These are phyloP conservation scores for Pilasporangium apinafurcum DNA, from an alignment of 352 stramenopile genomes.

Conservation along the genomic window DNA sequence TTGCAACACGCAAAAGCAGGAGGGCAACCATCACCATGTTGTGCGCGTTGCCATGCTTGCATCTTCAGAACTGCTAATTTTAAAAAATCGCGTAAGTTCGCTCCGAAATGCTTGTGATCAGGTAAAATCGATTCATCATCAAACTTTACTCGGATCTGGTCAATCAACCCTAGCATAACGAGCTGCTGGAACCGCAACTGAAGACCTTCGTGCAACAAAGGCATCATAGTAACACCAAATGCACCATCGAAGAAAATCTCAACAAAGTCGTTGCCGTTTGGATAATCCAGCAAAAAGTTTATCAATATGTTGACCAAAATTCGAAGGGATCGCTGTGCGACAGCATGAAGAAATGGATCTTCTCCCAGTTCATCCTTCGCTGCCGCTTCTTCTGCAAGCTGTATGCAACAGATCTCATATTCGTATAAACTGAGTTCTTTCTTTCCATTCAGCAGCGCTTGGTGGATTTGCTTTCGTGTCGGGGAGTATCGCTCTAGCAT, in stretches of 20 bases:
- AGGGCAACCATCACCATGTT: conserved; percentile 58
- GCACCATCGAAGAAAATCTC: conserved; percentile 43
- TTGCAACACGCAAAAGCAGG: conserved; percentile 38
- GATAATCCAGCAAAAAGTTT: conserved; percentile 36
- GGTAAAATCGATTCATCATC: conserved; percentile 29
- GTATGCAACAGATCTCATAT: conserved; percentile 20
- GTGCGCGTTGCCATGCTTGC: conserved; percentile 59
- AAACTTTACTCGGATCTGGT: conserved; percentile 41
- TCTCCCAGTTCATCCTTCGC: conserved; percentile 19
- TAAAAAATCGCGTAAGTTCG: conserved; percentile 58
- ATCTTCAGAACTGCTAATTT: conserved; percentile 49
- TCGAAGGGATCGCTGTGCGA: conserved; percentile 24
- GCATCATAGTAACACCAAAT: conserved; percentile 20
- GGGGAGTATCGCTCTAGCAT: conserved; percentile 33
- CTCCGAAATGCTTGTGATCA: conserved; percentile 43
- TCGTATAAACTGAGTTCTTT: conserved; percentile 26
- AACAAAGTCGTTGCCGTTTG: conserved; percentile 41
- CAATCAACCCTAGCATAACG: conserved; percentile 41
- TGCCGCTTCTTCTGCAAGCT: conserved; percentile 37
- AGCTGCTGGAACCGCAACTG: conserved; percentile 47
- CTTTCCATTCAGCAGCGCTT: conserved; percentile 39
- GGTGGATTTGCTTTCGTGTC: conserved; percentile 20
- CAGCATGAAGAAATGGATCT: conserved; percentile 54
- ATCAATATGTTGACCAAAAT: conserved; percentile 47
- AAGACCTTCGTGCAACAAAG: conserved; percentile 36